phyloP scores from a whole-genome alignment of 345 rosid genomes.

The Eucalyptus pauciflora region DNA sequence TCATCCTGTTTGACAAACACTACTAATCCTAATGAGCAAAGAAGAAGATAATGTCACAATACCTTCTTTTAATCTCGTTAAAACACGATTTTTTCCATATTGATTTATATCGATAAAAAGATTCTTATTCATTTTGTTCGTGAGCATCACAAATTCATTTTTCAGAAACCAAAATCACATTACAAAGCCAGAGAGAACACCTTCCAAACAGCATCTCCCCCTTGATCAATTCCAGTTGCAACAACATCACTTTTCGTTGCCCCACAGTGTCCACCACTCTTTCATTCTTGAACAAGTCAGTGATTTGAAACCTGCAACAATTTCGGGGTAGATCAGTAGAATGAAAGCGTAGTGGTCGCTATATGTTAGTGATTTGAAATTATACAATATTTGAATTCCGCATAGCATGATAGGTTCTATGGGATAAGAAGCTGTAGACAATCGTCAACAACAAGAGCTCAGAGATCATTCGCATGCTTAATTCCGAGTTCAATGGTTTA shows the following conservation, averaged over 20 bases:
- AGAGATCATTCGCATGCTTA: neutral
- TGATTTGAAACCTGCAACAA: too few species aligned
- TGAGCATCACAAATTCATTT: neutral
- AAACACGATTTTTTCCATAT: neutral
- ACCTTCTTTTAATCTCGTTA: neutral
- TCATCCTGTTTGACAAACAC: rapidly evolving
- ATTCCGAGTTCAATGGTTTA: neutral
- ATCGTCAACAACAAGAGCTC: neutral
- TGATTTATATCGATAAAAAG: neutral
- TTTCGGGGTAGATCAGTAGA: rapidly evolving
- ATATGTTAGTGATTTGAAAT: too few species aligned
- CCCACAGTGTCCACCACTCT: neutral
- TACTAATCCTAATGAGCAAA: neutral
- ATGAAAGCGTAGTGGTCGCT: too few species aligned
- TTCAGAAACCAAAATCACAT: neutral
- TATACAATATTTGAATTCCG: rapidly evolving
- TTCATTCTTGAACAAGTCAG: too few species aligned
- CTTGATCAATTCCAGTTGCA: neutral
- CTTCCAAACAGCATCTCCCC: neutral
- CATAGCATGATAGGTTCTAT: neutral
- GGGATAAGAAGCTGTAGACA: neutral
- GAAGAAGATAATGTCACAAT: neutral
- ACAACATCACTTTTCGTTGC: neutral
- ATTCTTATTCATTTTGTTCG: rapidly evolving
- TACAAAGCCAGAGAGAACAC: rapidly evolving